These are phyloP conservation scores for Fragilariopsis cylindrus DNA, from an alignment of 108 stramenopile genomes.

Conservation along the genomic window DNA sequence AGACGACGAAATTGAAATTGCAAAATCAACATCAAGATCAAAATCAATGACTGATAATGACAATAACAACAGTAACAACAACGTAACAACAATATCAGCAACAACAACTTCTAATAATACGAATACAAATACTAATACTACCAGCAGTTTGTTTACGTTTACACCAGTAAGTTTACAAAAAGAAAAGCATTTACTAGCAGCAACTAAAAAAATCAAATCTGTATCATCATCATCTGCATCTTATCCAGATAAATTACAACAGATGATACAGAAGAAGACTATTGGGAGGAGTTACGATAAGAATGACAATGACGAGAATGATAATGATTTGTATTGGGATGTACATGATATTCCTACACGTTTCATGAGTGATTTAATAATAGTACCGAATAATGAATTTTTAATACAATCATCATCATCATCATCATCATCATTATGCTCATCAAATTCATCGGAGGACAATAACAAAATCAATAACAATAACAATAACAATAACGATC, in stretches of 20 bases:
- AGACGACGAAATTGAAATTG: no score
- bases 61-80: neutral
- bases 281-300: no score
- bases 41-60: neutral
- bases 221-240: neutral
- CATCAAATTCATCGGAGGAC: no score
- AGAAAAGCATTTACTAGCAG: constrained; percentile 43
- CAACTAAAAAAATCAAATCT: constrained; percentile 39
- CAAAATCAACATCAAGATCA: no score
- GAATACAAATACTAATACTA: no score
- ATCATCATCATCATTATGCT: neutral
- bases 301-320: neutral
- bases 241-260: no score
- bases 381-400: neutral
- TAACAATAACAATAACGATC: no score
- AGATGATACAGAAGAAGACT: no score
- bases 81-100: no score
- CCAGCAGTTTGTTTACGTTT: no score
- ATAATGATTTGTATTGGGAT: constrained; percentile 41
- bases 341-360: constrained; percentile 10
- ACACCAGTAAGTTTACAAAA: constrained; percentile 19
- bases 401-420: neutral
- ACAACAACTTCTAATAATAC: neutral
- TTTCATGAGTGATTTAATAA: neutral
- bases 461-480: no score